A percentile compares a stretch with the other conserved stretches of the same genome.
phyloP scores from a whole-genome alignment of 176 grass and related monocot genomes.

The Zizania latifolia region DNA sequence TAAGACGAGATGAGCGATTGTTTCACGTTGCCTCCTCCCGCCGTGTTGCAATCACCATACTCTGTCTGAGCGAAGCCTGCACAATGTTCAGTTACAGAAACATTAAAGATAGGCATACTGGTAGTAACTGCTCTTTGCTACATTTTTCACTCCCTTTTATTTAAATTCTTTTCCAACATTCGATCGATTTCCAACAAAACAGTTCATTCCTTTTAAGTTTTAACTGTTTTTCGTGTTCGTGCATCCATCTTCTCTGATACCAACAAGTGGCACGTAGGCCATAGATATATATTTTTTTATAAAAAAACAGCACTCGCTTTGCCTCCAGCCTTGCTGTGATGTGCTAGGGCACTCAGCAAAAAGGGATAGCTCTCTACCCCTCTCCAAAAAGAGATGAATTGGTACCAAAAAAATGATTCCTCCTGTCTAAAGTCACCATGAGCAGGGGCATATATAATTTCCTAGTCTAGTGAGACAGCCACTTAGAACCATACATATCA shows the following conservation, averaged over 20 bases:
- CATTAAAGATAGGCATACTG: not conserved
- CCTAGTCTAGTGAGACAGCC: conserved; percentile 26
- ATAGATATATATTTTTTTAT: too few species aligned
- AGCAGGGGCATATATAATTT: not conserved
- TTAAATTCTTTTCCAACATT: not conserved
- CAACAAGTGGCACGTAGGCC: too few species aligned
- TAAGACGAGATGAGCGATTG: conserved; percentile 62
- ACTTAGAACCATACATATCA: conserved; percentile 31
- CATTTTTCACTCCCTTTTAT: too few species aligned
- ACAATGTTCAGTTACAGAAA: not conserved
- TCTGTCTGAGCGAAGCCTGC: conserved; percentile 74
- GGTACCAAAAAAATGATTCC: conserved; percentile 32
- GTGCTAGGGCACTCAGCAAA: conserved; percentile 3
- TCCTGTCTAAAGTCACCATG: conserved; percentile 28
- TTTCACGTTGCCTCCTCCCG: conserved; percentile 57
- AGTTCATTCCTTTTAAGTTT: too few species aligned
- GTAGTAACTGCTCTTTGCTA: not conserved
- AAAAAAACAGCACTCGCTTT: too few species aligned
- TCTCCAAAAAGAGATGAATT: not conserved
- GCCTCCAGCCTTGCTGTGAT: not conserved
- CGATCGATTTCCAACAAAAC: too few species aligned
- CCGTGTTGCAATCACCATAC: conserved; percentile 22
- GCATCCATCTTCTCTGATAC: too few species aligned
- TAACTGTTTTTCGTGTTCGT: too few species aligned
- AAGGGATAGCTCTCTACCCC: not conserved